phyloP scores from a whole-genome alignment of 2,329 filamentous ascomycete genomes.

The Cyclaneusma minus region DNA sequence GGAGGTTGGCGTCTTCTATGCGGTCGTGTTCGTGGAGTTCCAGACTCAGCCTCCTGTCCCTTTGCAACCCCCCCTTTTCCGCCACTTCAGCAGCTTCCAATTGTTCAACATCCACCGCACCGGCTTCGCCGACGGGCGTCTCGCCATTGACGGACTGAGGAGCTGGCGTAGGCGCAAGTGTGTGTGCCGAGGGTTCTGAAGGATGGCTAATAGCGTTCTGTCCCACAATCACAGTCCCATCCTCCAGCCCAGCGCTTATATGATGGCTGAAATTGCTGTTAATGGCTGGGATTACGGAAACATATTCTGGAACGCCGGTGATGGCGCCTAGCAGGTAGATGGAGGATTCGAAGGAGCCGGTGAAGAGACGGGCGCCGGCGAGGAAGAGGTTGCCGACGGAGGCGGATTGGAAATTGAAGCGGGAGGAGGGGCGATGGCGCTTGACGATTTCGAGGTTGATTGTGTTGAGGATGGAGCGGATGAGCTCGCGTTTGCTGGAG shows the following conservation, averaged over 20 bases:
- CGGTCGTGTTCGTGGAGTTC: constrained; percentile 42
- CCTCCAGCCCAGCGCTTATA: constrained; percentile 66
- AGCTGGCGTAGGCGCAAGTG: no score
- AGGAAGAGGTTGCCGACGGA: constrained; percentile 69
- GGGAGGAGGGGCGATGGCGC: constrained; percentile 53
- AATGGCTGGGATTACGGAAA: constrained; percentile 74
- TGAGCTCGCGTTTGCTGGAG: constrained; percentile 59
- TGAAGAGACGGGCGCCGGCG: constrained; percentile 77
- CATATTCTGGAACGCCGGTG: constrained; percentile 63
- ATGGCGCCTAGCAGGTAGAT: constrained; percentile 83
- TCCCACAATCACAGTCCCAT: constrained; percentile 69
- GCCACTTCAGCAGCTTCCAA: no score
- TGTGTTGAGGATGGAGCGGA: constrained; percentile 62
- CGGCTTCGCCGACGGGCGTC: neutral
- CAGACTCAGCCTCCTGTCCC: no score
- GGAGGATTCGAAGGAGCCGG: constrained; percentile 80
- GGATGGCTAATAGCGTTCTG: constrained; percentile 91
- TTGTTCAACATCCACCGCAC: no score
- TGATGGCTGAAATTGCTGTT: constrained; percentile 94
- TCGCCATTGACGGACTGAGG: constrained; percentile 1
- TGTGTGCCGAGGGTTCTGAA: constrained; percentile 5
- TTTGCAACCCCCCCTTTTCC: no score
- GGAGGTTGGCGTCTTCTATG: constrained; percentile 67
- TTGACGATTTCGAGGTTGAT: constrained; percentile 69
- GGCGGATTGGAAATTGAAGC: constrained; percentile 64